These are phyloP conservation scores for Chalaropsis ovoidea DNA, from an alignment of 2,329 filamentous ascomycete species.

Conservation along the genomic window DNA sequence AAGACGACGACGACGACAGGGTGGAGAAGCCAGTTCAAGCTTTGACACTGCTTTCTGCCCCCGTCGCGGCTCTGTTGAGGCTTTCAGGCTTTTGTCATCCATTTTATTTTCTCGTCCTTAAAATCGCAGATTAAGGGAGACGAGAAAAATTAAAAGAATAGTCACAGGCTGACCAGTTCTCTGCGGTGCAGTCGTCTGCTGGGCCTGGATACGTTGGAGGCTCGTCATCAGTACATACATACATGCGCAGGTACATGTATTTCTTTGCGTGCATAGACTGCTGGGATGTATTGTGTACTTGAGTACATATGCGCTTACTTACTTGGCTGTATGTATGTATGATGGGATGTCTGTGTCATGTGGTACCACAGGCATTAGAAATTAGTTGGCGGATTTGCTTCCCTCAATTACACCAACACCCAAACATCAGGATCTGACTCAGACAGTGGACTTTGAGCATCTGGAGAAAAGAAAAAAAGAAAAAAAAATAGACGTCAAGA, in stretches of 20 bases:
- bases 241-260: not conserved
- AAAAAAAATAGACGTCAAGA: not conserved
- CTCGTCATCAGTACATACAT: not conserved
- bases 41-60: no score
- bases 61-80: no score
- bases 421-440: not conserved
- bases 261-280: not conserved
- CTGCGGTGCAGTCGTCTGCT: not conserved
- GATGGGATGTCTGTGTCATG: conserved; percentile 2
- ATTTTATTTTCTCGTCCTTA: no score
- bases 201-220: conserved; percentile 1
- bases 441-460: not conserved
- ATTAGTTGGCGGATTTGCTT: conserved; percentile 10
- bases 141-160: not conserved
- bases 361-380: conserved; percentile 14
- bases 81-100: no score
- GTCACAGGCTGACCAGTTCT: not conserved
- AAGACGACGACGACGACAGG: no score
- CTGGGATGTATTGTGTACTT: not conserved
- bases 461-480: not conserved
- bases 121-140: not conserved
- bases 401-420: conserved; percentile 1
- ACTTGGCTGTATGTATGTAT: not conserved
- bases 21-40: no score
- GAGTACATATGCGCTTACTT: not conserved